Base-by-base conservation (phyloP, 2,329 filamentous ascomycete species). In the Pseudocercospora pini-densiflorae region DNA sequence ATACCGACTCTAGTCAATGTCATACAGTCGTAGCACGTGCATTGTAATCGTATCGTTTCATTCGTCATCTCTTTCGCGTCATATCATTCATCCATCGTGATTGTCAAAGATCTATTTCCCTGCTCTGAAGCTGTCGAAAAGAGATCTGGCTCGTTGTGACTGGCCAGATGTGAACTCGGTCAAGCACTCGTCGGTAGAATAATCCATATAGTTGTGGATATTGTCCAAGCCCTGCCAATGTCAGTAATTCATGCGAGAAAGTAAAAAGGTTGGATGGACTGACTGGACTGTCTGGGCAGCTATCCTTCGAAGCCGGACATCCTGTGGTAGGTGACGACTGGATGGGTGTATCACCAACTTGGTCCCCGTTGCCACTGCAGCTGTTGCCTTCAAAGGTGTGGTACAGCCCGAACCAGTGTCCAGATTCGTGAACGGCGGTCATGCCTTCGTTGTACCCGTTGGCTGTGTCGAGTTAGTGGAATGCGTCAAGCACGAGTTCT, bases 121-220 rank as follows among this genome's bases (percentile, higher is more conserved):
- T 58, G 66, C 66, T 16, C 68, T 40, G 8, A 62, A 60, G 60
- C 68, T 63, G 57, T 68, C 64, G 29, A 65, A 71, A 3, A 71
- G 59, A 7, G 64, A 49, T 43, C 33, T 61, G 3, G 68, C 68
- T 19, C 68, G 19, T 5, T 59, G 61, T 19, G 43, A 43, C 59
- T 71, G 68, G 8, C 68, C 70, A 33, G 23, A 33, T 6, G 66
- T 68, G 57, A 71, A 70, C 24, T 66, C 55, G n/a, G 62, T 36
- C 59, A 70, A 40, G 53, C 71, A 72, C n/a, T 57, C 43, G 27
- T 71, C 71, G 29, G 67, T 61, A 23, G 61, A 66, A 43, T 70
- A 81, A 65, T 81, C 67, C 84, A 87, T 87, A 69, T 82, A 86
- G 70, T 87, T 85, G 65, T 84, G 82, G 54, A 87, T 82, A 5